Evolutionary conservation across 2,329 filamentous ascomycete genomes (phyloP), one percentile per base, ranked within the genome.

Genomic region (Fusarium sp.): DNA sequence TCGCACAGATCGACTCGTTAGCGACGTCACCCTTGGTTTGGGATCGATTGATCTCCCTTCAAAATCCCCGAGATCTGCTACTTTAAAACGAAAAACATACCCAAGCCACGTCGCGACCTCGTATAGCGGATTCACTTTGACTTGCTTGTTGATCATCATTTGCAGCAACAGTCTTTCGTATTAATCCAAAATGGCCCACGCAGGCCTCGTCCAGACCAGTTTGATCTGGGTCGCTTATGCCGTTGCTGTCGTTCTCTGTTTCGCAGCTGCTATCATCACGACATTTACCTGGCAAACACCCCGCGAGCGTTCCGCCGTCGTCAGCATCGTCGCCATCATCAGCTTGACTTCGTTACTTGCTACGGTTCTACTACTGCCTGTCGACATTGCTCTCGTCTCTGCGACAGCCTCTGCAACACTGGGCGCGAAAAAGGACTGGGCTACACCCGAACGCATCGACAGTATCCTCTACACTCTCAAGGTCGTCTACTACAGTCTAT

Each of bases 151-250:
- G 62, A 69, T 72, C 67, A 26, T 62, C 31, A 67, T 61, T 39
- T 59, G n/a, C 45, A 48, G 28, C 48, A 42, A n/a, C 26, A 8
- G 36, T 31, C 42, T 65, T 56, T 13, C 26, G n/a, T 26, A n/a
- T 10, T 47, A 38, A 45, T 44, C 68, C 75, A 74, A 60, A 68
- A 83, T 84, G 82, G 83, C 83, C 72, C 77, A 82, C 78, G 86
- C 86, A 70, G 87, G 87, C 78, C 86, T 96, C 80, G 90, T 98
- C 71, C 95, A 97, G 81, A 93, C 92, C 61, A 94, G 93, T 79
- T 88, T 98, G 75, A 98, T 98, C 82, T 99, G 96, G 96, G 91
- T 96, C 70, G 90, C 95, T 60, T 99, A 98, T 82, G 94, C 92
- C 69, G 89, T 95, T 67, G 95, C 93, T 61, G 87, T 98, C 55